phyloP scores from a whole-genome alignment of 768 basidiomycete genomes.

The Pulveroboletus ravenelii region DNA sequence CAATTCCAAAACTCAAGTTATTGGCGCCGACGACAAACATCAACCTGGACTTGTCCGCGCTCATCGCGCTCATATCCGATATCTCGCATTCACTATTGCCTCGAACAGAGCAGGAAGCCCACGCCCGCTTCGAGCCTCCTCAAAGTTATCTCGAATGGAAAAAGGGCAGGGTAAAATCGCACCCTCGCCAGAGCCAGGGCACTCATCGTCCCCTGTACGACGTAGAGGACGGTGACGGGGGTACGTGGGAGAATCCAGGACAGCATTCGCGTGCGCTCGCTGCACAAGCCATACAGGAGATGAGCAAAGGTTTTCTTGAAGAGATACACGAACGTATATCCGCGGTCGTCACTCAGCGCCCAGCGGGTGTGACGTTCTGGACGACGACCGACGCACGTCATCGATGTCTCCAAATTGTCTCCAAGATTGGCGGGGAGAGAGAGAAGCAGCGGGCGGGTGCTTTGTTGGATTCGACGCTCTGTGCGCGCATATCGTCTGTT shows the following conservation, averaged over 20 bases:
- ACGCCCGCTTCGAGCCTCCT: conserved; percentile 58
- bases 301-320: conserved; percentile 55
- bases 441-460: conserved; percentile 64
- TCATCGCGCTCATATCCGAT: conserved; percentile 82
- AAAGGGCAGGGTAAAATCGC: conserved; percentile 21
- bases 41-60: conserved; percentile 79
- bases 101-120: conserved; percentile 48
- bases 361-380: conserved; percentile 58
- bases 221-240: not conserved
- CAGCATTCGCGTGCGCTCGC: conserved; percentile 69
- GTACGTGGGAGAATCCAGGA: conserved; percentile 31
- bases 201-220: conserved; percentile 1
- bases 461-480: conserved; percentile 41
- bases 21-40: conserved; percentile 53
- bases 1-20: not conserved
- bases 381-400: conserved; percentile 72
- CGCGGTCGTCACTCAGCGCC: not conserved
- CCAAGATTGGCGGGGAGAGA: conserved; percentile 69
- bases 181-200: conserved; percentile 4
- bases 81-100: conserved; percentile 74
- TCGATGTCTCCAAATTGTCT: conserved; percentile 70
- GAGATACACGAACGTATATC: conserved; percentile 53
- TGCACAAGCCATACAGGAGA: conserved; percentile 72
- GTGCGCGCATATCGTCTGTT: not conserved
- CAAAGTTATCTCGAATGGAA: conserved; percentile 61